Base-by-base conservation (phyloP, 306 rosid genomes). In the Mimosa pudica region DNA sequence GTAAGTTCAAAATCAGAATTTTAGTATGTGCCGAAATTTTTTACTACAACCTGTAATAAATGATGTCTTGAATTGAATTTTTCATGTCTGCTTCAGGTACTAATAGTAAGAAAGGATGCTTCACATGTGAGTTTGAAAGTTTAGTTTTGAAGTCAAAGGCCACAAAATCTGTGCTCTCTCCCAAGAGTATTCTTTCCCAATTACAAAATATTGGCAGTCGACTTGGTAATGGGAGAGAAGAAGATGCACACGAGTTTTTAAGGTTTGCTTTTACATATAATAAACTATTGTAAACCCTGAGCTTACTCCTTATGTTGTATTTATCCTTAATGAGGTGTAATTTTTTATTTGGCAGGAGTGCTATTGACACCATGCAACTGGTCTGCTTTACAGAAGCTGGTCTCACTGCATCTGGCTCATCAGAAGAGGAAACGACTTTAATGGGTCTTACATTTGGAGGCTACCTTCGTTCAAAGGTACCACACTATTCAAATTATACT, bases 171-270 rank as follows among this genome's bases (percentile, higher is more conserved):
- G 82, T 93, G 10, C 82, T 91, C 46, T 93, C 98, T 77, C 99
- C 99, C 18, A 76, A 75, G 73, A 84, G 87, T 46, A 88, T 90
- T 81, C 90, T 95, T 70, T 95, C 98, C 54, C 96, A 90, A 81
- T 65, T 95, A 49, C 91, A 81, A 84, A 89, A 80, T 64, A 87
- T 80, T 72, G 99, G 99, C 41, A 89, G 93, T 83, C 99, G 86
- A 79, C 97, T 95, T 80, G 88, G 92, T 78, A 90, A 83, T 82
- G 99, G 99, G 69, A 91, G 87, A 85, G 98, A 95, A 88, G 98
- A 95, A 88, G 99, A 95, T 75, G 98, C 99, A 33, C 99, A 95
- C 67, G 99, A 95, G 73, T 95, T 95, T 86, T 79, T 95, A 74
- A 91, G 99, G 98, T 95, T 54, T 62, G 80, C 42, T 51, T 74